Evolutionary conservation across 768 basidiomycete genomes (phyloP), one percentile per base, ranked within the genome.

Genomic region (Myochromella boudieri): DNA sequence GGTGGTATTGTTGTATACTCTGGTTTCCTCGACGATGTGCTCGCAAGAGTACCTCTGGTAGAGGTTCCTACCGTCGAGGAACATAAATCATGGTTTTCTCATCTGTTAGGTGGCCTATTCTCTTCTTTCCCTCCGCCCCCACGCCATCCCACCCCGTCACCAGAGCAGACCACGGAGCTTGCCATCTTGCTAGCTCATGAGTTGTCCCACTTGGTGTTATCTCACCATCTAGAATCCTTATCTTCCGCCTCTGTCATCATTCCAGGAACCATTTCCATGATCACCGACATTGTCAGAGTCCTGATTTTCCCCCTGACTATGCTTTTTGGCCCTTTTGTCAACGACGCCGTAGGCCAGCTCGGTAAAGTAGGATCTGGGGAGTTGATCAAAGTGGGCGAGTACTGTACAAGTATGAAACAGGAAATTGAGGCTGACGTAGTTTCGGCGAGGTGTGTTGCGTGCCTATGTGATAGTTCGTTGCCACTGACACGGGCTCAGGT

Each of bases 1-100:
- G 94, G 92, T 48, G 95, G 97, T 5, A 80, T 99, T 48, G 95
- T 98, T 44, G 82, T 99, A 7, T 97, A 91, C 65, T 91, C 90
- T 10, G 95, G 95, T 4, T 91, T 97, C 69, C 62, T 98, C 39
- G 90, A 97, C 60, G 84, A 92, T 44, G 85, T 97, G 42, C 72
- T 97, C 26, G 61, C 79, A 31, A 77, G 74, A 53, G 62, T 65
- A 25, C 68, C 76, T 3, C 54, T 60, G 24, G 60, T 60, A 22
- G 53, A 48, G 24, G 40, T 51, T 6, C 42, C 59, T 11, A 39
- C 59, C 34, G 51, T 59, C 22, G 51, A 59, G 17, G 44, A 53
- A 41, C 12, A 62, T 49, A 59, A 61, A 24, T 74, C 81, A 0
- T 74, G 77, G 71, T 73, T 70, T 68, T 70, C 72, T 4, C 64